Conservation (phyloP, 2,329 filamentous ascomycete species). For the Pseudopithomyces chartarum region DNA sequence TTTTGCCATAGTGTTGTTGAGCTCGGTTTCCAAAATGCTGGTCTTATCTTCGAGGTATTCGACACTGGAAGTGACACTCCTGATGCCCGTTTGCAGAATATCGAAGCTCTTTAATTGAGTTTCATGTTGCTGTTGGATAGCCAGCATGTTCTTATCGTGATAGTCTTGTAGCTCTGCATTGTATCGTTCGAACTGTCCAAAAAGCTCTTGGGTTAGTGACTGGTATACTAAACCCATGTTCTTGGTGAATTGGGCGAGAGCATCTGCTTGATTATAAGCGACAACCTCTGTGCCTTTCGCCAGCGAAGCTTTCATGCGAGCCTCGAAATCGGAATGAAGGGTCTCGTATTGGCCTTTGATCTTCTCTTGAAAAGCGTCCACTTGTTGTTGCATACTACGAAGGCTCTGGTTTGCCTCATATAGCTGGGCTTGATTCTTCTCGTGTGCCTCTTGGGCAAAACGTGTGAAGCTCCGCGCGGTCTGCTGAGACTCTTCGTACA, state of each 20-base stretch:
- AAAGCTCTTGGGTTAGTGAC: constrained; percentile 1
- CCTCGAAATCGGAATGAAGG: constrained; percentile 1
- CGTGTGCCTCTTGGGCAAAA: background rate
- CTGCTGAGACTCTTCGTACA: background rate
- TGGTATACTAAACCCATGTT: constrained; percentile 1
- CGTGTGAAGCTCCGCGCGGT: background rate
- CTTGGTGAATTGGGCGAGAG: background rate
- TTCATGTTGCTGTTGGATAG: constrained; percentile 8
- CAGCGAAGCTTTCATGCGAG: constrained; percentile 3
- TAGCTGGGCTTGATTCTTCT: background rate
- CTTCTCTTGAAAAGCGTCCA: background rate
- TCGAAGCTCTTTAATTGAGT: constrained; percentile 5
- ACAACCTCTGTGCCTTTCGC: constrained; percentile 2
- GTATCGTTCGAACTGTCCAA: constrained; percentile 5
- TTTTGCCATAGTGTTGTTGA: background rate
- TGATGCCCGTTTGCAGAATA: constrained; percentile 1
- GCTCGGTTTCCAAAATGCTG: background rate
- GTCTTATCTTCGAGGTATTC: constrained; percentile 3
- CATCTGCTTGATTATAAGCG: background rate
- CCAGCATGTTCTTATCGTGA: constrained; percentile 7
- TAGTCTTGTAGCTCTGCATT: constrained; percentile 8
- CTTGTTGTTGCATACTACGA: background rate
- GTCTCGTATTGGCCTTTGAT: background rate
- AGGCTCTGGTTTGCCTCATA: background rate
- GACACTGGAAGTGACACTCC: background rate